Conservation (phyloP, 306 rosid genomes). For the Dicorynia guianensis region DNA sequence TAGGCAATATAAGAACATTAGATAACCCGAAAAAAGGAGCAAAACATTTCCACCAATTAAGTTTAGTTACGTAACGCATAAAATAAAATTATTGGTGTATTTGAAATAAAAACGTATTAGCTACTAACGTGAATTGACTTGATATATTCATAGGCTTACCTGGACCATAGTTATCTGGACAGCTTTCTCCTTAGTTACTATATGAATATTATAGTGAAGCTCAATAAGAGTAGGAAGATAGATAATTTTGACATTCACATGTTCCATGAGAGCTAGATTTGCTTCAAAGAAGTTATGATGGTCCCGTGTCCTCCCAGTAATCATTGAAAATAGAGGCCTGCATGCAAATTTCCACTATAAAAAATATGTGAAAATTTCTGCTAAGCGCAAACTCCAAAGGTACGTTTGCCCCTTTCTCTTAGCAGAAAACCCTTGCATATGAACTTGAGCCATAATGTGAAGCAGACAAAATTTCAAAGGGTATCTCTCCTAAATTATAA, state of each 20-base stretch:
- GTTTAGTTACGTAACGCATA: not conserved
- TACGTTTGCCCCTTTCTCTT: not conserved
- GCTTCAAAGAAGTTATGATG: constrained; percentile 81
- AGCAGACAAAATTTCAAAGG: not conserved
- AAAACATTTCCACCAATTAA: too few relatives aligned
- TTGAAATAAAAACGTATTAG: not conserved
- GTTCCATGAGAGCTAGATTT: constrained; percentile 78
- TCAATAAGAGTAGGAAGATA: constrained; percentile 10
- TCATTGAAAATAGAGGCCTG: constrained; percentile 87
- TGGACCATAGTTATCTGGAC: not conserved
- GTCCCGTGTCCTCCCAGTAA: constrained; percentile 88
- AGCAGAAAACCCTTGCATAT: not conserved
- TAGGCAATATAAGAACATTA: too few relatives aligned
- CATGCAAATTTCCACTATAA: not conserved
- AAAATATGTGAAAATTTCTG: constrained; percentile 10
- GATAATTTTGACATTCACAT: constrained; percentile 52
- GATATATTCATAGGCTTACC: not conserved
- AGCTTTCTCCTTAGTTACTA: not conserved
- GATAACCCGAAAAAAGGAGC: too few relatives aligned
- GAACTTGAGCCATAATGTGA: not conserved
- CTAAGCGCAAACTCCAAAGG: not conserved
- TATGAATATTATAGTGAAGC: too few relatives aligned
- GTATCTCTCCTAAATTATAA: not conserved
- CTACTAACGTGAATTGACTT: not conserved
- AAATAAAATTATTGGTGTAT: not conserved